Conservation (phyloP, 192 early-diverging fungal genomes). For the Linnemannia exigua region DNA sequence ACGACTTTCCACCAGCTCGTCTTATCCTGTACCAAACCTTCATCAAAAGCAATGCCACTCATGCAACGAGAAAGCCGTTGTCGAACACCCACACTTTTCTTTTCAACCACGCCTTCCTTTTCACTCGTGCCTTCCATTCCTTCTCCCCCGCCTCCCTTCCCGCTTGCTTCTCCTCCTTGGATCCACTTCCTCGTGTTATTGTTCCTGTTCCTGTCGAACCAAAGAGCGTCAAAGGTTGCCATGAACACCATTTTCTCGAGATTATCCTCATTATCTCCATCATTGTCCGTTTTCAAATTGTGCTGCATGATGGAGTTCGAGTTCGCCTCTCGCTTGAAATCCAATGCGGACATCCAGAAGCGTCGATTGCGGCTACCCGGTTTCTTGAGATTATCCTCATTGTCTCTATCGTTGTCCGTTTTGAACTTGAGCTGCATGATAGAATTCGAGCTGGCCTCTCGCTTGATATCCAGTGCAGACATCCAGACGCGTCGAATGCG, state of each 20-base stretch:
- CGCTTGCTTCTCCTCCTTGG: not conserved
- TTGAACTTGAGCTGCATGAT: not conserved
- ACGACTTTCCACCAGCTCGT: constrained; percentile 5
- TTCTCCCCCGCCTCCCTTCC: no score
- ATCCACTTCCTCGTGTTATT: not conserved
- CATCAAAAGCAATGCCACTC: no score
- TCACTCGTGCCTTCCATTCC: no score
- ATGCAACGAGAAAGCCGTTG: no score
- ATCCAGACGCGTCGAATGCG: no score
- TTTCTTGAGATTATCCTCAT: no score
- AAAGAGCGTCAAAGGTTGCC: constrained; percentile 21
- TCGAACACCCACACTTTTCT: no score
- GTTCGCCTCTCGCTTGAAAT: no score
- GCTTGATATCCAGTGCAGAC: not conserved
- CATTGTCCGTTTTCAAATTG: no score
- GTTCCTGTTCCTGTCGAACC: not conserved
- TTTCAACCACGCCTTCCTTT: no score
- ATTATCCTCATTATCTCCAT: not conserved
- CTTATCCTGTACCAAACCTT: not conserved
- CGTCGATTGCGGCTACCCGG: not conserved
- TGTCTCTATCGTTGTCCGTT: no score
- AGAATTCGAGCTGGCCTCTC: not conserved
- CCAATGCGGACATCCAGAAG: not conserved
- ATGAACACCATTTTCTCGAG: constrained; percentile 9
- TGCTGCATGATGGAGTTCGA: no score